These are phyloP conservation scores for Draba incana DNA, from an alignment of 345 rosid species.

Conservation along the genomic window DNA sequence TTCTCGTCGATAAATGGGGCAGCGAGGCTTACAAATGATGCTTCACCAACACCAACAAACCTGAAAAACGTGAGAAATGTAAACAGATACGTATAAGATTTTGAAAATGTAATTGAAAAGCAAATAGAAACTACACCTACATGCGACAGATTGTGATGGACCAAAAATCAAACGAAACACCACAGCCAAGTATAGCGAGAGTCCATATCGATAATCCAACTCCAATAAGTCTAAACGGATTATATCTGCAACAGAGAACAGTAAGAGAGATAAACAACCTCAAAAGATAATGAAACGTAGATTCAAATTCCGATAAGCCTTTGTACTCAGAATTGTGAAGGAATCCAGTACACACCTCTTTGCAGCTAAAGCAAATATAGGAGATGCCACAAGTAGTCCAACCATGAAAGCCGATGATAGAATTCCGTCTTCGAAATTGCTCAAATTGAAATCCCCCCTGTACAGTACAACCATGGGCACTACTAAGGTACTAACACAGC, in stretches of 20 bases:
- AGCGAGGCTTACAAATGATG: slow-evolving; percentile 96
- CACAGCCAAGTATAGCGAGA: slow-evolving; percentile 74
- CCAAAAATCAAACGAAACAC: slow-evolving; percentile 86
- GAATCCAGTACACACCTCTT: slow-evolving; percentile 58
- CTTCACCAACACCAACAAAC: slow-evolving; percentile 98
- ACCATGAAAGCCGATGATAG: slow-evolving; percentile 98
- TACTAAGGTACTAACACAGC: not conserved
- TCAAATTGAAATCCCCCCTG: slow-evolving; percentile 84
- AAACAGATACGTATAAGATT: slow-evolving; percentile 2
- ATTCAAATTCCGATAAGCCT: not conserved
- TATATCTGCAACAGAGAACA: slow-evolving; percentile 55
- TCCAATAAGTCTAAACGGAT: slow-evolving; percentile 95
- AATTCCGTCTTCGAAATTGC: slow-evolving; percentile 88
- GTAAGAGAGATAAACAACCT: not conserved
- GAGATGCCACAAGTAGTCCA: slow-evolving; percentile 91
- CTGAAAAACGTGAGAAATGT: slow-evolving; percentile 48
- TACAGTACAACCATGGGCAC: slow-evolving; percentile 12
- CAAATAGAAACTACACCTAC: slow-evolving; percentile 49
- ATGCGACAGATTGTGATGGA: slow-evolving; percentile 82
- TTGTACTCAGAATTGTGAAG: not conserved
- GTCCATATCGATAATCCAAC: slow-evolving; percentile 93
- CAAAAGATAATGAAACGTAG: not conserved
- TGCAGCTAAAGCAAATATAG: slow-evolving; percentile 86
- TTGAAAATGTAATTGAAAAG: not conserved
- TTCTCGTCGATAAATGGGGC: slow-evolving; percentile 97